phyloP scores from a whole-genome alignment of 2,329 filamentous ascomycete genomes.

The Fusarium succisae region DNA sequence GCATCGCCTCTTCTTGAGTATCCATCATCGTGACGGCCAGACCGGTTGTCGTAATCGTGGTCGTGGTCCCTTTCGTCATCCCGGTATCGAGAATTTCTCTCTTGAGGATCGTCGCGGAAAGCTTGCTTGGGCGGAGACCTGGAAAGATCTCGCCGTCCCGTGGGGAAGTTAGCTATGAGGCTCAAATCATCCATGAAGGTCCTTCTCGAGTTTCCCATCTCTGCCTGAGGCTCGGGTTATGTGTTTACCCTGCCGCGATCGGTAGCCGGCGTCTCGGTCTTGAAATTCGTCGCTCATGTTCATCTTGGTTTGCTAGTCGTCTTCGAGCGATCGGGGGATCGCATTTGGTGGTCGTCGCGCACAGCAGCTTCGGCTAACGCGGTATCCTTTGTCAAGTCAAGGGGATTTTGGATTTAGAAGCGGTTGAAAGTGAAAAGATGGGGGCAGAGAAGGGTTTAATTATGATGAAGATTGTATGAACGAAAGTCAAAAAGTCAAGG shows the following conservation, averaged over 20 bases:
- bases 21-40: slow-evolving; percentile 44
- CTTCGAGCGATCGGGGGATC: slow-evolving; percentile 45
- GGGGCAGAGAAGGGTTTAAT: background rate
- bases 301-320: slow-evolving; percentile 38
- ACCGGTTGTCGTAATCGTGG: slow-evolving; percentile 34
- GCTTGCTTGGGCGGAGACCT: slow-evolving; percentile 55
- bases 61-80: slow-evolving; percentile 40
- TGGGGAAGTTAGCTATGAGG: slow-evolving; percentile 57
- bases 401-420: background rate
- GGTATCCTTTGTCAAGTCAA: background rate
- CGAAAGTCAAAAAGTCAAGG: background rate
- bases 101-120: slow-evolving; percentile 49
- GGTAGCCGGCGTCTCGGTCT: slow-evolving; percentile 52
- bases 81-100: slow-evolving; percentile 39
- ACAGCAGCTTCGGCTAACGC: slow-evolving; percentile 48
- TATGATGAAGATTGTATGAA: background rate
- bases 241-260: slow-evolving; percentile 62
- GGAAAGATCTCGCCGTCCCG: slow-evolving; percentile 55
- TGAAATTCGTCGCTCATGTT: slow-evolving; percentile 38
- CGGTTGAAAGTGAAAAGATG: background rate
- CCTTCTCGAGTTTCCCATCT: slow-evolving; percentile 38
- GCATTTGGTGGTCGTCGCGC: slow-evolving; percentile 54
- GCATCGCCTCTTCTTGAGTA: slow-evolving; percentile 36
- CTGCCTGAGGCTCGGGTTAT: slow-evolving; percentile 47
- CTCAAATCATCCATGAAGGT: slow-evolving; percentile 46